A percentile compares a stretch with the other conserved stretches of the same genome.
These are phyloP conservation scores for Aphanomyces astaci DNA, from an alignment of 352 stramenopile species.

Conservation along the genomic window DNA sequence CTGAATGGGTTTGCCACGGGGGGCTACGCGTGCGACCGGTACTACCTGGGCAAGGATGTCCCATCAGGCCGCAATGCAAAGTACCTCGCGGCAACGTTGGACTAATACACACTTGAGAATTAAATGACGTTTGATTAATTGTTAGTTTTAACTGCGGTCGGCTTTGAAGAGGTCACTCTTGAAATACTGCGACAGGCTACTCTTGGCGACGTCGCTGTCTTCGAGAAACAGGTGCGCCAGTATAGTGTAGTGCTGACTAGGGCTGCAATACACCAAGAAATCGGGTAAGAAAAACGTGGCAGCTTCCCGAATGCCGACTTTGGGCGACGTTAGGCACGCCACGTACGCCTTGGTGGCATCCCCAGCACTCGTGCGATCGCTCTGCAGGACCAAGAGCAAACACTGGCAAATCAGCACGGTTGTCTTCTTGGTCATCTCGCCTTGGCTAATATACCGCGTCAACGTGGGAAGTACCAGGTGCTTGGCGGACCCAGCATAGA, in stretches of 20 bases:
- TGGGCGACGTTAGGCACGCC: conserved; percentile 37
- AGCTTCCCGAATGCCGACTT: conserved; percentile 48
- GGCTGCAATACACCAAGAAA: conserved; percentile 51
- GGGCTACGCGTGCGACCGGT: conserved; percentile 54
- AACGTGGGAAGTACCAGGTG: not conserved
- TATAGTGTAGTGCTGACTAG: conserved; percentile 40
- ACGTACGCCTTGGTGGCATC: conserved; percentile 41
- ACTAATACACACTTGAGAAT: too few relatives aligned
- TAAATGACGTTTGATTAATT: conserved; percentile 7
- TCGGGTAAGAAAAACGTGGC: conserved; percentile 57
- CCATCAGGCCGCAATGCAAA: not conserved
- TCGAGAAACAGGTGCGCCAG: conserved; percentile 65
- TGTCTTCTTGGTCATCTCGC: conserved; percentile 39
- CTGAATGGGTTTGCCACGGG: conserved; percentile 32
- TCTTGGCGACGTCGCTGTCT: conserved; percentile 64
- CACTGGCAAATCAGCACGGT: conserved; percentile 61
- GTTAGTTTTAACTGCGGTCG: not conserved
- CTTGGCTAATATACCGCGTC: not conserved
- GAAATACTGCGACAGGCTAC: conserved; percentile 57
- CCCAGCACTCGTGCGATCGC: conserved; percentile 35
- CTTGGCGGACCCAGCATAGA: not conserved
- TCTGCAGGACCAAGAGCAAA: conserved; percentile 49
- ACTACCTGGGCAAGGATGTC: conserved; percentile 14
- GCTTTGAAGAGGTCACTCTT: conserved; percentile 62
- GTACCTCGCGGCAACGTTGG: not conserved